Evolutionary conservation across 2,329 filamentous ascomycete genomes (phyloP).

Genomic region (Alternaria sp.): DNA sequence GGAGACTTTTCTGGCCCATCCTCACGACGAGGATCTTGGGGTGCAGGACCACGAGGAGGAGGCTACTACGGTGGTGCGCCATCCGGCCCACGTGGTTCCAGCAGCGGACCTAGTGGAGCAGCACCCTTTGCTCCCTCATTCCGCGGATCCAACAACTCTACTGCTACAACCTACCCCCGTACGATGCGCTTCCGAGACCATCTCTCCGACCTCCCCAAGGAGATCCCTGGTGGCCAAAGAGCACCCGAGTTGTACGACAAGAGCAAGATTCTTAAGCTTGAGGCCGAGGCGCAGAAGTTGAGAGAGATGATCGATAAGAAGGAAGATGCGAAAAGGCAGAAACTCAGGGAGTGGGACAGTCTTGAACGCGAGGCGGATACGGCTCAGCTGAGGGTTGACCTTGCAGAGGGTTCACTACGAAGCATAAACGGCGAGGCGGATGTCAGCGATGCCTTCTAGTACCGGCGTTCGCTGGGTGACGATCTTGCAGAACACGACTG

Average conservation of each 20-base stretch:
- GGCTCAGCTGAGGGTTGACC: slow-evolving; percentile 53
- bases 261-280: slow-evolving; percentile 53
- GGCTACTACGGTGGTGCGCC: slow-evolving; percentile 39
- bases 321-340: slow-evolving; percentile 52
- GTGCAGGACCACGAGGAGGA: slow-evolving; percentile 39
- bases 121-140: slow-evolving; percentile 45
- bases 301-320: slow-evolving; percentile 55
- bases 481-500: neutral
- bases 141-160: slow-evolving; percentile 52
- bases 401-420: slow-evolving; percentile 56
- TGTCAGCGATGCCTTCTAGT: slow-evolving; percentile 47
- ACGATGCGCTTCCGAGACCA: slow-evolving; percentile 54
- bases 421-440: slow-evolving; percentile 50
- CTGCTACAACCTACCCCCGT: slow-evolving; percentile 55
- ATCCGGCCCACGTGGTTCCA: slow-evolving; percentile 43
- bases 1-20: slow-evolving; percentile 43
- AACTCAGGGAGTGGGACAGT: slow-evolving; percentile 55
- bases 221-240: slow-evolving; percentile 54
- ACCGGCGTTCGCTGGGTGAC: neutral
- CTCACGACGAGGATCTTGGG: slow-evolving; percentile 47
- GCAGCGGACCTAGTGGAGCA: slow-evolving; percentile 33
- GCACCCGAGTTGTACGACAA: slow-evolving; percentile 52
- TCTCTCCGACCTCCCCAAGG: slow-evolving; percentile 52
- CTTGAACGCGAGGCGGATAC: slow-evolving; percentile 53
- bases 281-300: slow-evolving; percentile 56